Evolutionary conservation across 108 stramenopile genomes (phyloP).

Genomic region (Mayamaea pseudoterrestris): DNA sequence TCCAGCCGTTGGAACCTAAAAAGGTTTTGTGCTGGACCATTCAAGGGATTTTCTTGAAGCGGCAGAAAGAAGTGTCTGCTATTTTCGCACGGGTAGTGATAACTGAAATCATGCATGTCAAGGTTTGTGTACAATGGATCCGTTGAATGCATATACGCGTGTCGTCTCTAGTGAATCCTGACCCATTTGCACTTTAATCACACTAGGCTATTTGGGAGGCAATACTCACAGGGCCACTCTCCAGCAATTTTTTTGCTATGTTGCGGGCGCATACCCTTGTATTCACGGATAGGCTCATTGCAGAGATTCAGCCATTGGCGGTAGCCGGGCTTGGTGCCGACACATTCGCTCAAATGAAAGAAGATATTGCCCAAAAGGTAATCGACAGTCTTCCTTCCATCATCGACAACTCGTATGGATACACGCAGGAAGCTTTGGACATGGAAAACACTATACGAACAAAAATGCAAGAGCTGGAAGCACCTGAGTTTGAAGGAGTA

Average conservation of each 20-base stretch:
- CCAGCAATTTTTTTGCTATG: constrained; percentile 70
- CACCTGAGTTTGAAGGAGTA: constrained; percentile 86
- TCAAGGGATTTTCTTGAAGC: constrained; percentile 88
- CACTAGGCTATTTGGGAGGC: constrained; percentile 69
- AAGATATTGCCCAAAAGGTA: constrained; percentile 72
- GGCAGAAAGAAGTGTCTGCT: constrained; percentile 82
- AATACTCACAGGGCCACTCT: constrained; percentile 69
- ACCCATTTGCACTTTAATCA: too few relatives aligned
- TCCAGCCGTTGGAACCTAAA: constrained; percentile 76
- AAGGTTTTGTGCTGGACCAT: constrained; percentile 43
- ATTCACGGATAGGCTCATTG: constrained; percentile 60
- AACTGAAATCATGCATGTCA: constrained; percentile 36
- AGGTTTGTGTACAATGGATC: too few relatives aligned
- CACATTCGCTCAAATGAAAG: constrained; percentile 78
- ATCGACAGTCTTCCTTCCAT: constrained; percentile 56
- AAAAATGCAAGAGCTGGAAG: constrained; percentile 65
- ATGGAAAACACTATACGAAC: constrained; percentile 74
- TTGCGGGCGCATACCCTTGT: constrained; percentile 74
- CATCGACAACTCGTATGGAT: constrained; percentile 75
- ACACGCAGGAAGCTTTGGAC: constrained; percentile 81
- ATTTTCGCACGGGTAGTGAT: constrained; percentile 52
- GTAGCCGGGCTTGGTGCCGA: constrained; percentile 73
- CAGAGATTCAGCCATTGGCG: constrained; percentile 72
- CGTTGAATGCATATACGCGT: too few relatives aligned
- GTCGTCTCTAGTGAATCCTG: too few relatives aligned